These are phyloP conservation scores for Picea glauca DNA, from an alignment of 75 land plant genomes.

Conservation along the genomic window DNA sequence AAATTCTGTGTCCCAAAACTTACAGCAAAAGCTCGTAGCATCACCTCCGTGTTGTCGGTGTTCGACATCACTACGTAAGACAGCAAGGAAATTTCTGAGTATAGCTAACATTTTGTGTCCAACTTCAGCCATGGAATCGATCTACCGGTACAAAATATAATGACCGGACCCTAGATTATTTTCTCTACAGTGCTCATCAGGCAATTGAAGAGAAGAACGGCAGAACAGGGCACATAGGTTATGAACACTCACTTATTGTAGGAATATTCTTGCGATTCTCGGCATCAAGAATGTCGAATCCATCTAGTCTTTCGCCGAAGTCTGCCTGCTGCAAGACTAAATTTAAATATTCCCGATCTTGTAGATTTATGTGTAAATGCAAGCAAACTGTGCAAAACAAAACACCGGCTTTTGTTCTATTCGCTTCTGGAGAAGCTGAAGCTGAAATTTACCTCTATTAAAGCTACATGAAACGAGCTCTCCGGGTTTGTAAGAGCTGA, in stretches of 20 bases:
- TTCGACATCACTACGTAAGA: slow-evolving; percentile 16
- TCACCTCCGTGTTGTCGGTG: slow-evolving; percentile 11
- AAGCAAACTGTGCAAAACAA: background rate
- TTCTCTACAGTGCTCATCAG: background rate
- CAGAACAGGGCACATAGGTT: background rate
- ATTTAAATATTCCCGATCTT: background rate
- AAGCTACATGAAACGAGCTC: slow-evolving; percentile 13
- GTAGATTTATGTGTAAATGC: background rate
- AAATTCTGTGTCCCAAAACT: background rate
- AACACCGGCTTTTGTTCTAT: background rate
- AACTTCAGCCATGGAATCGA: background rate
- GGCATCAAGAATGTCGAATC: slow-evolving; percentile 15
- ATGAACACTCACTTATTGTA: slow-evolving; percentile 13
- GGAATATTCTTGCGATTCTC: slow-evolving; percentile 4
- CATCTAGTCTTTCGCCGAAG: slow-evolving; percentile 10
- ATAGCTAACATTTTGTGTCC: background rate
- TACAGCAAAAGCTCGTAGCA: slow-evolving; percentile 22
- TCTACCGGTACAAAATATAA: background rate
- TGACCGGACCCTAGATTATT: background rate
- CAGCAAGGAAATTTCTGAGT: background rate
- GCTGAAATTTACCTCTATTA: slow-evolving; percentile 8
- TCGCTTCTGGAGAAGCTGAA: background rate
- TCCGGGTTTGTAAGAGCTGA: background rate
- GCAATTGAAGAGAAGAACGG: background rate
- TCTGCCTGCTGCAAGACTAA: slow-evolving; percentile 10